These are phyloP conservation scores for Murraya koenigii DNA, from an alignment of 345 rosid genomes.

Conservation along the genomic window DNA sequence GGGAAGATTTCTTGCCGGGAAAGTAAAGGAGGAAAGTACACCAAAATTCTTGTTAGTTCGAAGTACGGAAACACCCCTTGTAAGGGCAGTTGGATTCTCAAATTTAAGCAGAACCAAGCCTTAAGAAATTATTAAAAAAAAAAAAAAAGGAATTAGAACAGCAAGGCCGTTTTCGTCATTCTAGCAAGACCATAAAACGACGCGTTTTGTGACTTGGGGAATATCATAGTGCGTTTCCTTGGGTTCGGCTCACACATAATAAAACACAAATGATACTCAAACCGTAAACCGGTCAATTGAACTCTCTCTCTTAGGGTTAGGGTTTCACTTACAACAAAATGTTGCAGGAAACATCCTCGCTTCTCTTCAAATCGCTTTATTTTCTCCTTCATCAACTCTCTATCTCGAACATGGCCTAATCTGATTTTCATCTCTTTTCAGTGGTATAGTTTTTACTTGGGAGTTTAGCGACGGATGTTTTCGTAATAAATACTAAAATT, in stretches of 20 bases:
- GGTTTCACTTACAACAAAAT: conserved; percentile 36
- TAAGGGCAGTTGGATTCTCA: not conserved
- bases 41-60: not conserved
- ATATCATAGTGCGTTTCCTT: conserved; percentile 21
- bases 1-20: not conserved
- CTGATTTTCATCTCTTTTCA: conserved; percentile 36
- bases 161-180: not conserved
- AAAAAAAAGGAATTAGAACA: not conserved
- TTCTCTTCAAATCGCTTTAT: conserved; percentile 12
- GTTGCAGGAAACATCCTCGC: conserved; percentile 13
- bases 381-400: conserved; percentile 23
- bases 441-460: conserved; percentile 24
- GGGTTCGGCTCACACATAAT: not conserved
- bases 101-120: not conserved
- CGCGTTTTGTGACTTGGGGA: not conserved
- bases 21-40: conserved; percentile 2
- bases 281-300: conserved; percentile 16
- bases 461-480: not conserved
- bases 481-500: not conserved
- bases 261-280: not conserved
- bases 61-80: too few species aligned
- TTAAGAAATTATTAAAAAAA: accelerated
- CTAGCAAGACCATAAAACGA: not conserved
- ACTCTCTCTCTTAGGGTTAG: conserved; percentile 31
- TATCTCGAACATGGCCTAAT: conserved; percentile 43